A percentile compares a stretch with the other conserved stretches of the same genome.
These are phyloP conservation scores for Mucor circinelloides DNA, from an alignment of 371 early-diverging fungal species.

Conservation along the genomic window DNA sequence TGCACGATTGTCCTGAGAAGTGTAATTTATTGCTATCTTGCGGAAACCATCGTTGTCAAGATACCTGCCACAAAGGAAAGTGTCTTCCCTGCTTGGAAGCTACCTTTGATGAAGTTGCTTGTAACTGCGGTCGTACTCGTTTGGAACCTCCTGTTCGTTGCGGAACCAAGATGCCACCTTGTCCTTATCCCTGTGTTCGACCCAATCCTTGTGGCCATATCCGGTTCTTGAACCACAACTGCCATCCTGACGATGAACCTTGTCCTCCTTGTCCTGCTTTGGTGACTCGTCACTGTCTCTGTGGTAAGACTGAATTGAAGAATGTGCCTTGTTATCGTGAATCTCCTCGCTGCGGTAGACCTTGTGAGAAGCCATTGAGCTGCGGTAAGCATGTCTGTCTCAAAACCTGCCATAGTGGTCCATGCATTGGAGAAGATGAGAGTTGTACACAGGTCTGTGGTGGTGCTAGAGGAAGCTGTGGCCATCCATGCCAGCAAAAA, in stretches of 20 bases:
- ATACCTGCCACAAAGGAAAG: slow-evolving; percentile 71
- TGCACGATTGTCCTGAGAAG: slow-evolving; percentile 63
- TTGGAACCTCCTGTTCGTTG: slow-evolving; percentile 78
- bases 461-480: slow-evolving; percentile 65
- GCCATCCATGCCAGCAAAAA: slow-evolving; percentile 63
- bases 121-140: slow-evolving; percentile 76
- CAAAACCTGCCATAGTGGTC: slow-evolving; percentile 74
- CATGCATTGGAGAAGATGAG: slow-evolving; percentile 56
- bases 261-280: slow-evolving; percentile 80
- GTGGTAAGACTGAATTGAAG: slow-evolving; percentile 68
- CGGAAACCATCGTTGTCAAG: slow-evolving; percentile 67
- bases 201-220: slow-evolving; percentile 72
- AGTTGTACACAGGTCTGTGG: slow-evolving; percentile 66
- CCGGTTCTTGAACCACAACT: slow-evolving; percentile 66
- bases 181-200: slow-evolving; percentile 68
- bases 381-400: slow-evolving; percentile 76
- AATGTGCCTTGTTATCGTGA: slow-evolving; percentile 76
- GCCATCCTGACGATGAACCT: slow-evolving; percentile 71
- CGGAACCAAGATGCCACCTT: slow-evolving; percentile 68
- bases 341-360: slow-evolving; percentile 69
- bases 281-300: slow-evolving; percentile 68
- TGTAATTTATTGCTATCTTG: slow-evolving; percentile 73
- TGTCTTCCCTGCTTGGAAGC: slow-evolving; percentile 76
- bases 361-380: slow-evolving; percentile 62
- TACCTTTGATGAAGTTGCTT: slow-evolving; percentile 69